Conservation (phyloP, 164 flowering plant genomes). For the Vitis amurensis region DNA sequence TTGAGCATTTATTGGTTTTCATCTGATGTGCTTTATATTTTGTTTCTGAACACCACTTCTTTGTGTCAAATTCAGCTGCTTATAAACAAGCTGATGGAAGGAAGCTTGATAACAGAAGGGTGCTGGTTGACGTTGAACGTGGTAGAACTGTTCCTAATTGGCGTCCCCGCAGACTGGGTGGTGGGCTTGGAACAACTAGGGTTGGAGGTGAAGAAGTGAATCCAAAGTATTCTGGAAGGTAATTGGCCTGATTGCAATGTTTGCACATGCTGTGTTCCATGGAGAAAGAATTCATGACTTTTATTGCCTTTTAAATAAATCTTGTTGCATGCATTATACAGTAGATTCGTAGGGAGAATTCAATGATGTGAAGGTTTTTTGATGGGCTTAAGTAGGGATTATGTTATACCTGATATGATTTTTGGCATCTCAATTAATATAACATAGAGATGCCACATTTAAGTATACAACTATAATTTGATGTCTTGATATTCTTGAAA, state of each 20-base stretch:
- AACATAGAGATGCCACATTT: background rate
- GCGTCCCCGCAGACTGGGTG: conserved; percentile 99
- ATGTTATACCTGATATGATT: background rate
- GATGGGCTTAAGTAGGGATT: background rate
- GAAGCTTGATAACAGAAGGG: conserved; percentile 93
- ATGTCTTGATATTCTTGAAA: too few species aligned
- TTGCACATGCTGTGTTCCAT: background rate
- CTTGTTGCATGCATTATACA: background rate
- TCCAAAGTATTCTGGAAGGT: conserved; percentile 83
- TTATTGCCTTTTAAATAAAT: too few species aligned
- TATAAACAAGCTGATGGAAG: conserved; percentile 99
- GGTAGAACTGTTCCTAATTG: conserved; percentile 99
- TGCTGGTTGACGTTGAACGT: conserved; percentile 97
- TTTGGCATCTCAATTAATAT: background rate
- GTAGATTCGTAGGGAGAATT: background rate
- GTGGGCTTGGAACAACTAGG: conserved; percentile 96
- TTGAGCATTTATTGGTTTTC: background rate
- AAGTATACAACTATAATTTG: background rate
- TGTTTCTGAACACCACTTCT: background rate
- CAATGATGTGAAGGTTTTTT: background rate
- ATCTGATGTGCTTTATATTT: background rate
- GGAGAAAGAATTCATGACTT: too few species aligned
- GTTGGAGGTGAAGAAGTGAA: conserved; percentile 90
- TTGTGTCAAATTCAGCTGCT: conserved; percentile 65
- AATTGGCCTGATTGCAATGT: conserved; percentile 9